Base-by-base conservation (phyloP, 2,329 filamentous ascomycete species). In the Fusarium nygamai region DNA sequence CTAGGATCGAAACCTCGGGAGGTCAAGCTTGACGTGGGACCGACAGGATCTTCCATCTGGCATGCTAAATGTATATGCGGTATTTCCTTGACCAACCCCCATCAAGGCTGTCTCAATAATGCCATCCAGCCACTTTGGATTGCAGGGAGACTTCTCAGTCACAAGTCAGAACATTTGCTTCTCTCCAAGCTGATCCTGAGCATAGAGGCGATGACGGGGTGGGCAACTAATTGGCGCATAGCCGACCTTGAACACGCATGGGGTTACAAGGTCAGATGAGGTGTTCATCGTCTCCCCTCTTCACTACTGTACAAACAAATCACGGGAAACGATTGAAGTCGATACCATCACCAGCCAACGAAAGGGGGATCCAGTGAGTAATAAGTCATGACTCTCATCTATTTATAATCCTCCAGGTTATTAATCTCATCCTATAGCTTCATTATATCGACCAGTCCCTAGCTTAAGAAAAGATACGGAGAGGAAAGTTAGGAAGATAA, bases 111-210 rank as follows among this genome's bases (percentile, higher is more conserved):
- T 69, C 75, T 89, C 39, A 90, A 88, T 69, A 90, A 90, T 74
- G 87, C 88, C 8, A 87, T 90, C 9, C 88, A 90, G 69, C 88
- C 88, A 2, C 80, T 90, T 1, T 90, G 87, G 85, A 83, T 90
- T 19, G 88, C 89, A 2, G 89, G 88, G 1, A 83, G 85, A 41
- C 78, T 89, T 1, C 82, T 90, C 47, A 89, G 85, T 61, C 88
- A 90, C 78, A 82, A 80, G 36, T 81, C 81, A 9, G 84, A 87
- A 67, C 85, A 85, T 47, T 67, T 80, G 19, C 71, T 82, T 17
- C 68, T 87, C 14, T 79, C 84, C 22, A 82, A 83, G 61, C 80
- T 87, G 8, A 86, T 89, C 47, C 83, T 83, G 22, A 84, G 82
- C 47, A 89, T 89, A 62, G 87, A 89, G 72, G 78, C 82, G 10